Percentiles rank a stretch among this genome's conserved stretches.
Evolutionary conservation across 2,329 filamentous ascomycete genomes (phyloP).

Genomic region (Botrytis paeoniae): DNA sequence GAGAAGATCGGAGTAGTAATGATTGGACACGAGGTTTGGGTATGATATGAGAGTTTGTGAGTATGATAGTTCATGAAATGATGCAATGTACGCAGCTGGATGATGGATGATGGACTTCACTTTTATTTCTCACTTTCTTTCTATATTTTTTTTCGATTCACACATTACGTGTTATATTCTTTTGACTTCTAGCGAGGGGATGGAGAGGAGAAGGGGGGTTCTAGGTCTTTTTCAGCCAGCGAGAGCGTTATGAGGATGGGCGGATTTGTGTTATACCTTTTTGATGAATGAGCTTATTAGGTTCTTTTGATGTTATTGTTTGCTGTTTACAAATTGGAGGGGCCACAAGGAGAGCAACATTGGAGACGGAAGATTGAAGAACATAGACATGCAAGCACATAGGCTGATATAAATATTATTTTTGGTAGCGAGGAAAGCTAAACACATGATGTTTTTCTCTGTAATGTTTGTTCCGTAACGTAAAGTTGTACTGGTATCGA

Average conservation of each 20-base stretch:
- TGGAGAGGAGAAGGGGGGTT: background rate
- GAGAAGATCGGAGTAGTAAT: background rate
- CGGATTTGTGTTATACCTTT: constrained; percentile 16
- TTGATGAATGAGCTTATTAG: background rate
- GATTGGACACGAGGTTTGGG: background rate
- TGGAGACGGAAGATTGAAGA: background rate
- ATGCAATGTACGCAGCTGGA: background rate
- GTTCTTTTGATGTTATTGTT: background rate
- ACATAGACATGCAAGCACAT: background rate
- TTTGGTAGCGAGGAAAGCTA: background rate
- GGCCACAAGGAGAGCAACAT: background rate
- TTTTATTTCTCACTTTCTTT: background rate
- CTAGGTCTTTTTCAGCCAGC: background rate
- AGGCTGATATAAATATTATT: background rate
- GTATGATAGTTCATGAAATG: constrained; percentile 5
- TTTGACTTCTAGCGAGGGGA: background rate
- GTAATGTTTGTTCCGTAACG: too few relatives aligned
- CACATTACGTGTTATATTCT: background rate
- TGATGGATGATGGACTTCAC: background rate
- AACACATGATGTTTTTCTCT: background rate
- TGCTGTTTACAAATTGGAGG: background rate
- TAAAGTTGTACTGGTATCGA: too few relatives aligned
- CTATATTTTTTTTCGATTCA: background rate
- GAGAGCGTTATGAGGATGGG: constrained; percentile 10
- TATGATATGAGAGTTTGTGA: constrained; percentile 7